Conservation (phyloP, 2,329 filamentous ascomycete species). For the Fusarium tjaetaba region DNA sequence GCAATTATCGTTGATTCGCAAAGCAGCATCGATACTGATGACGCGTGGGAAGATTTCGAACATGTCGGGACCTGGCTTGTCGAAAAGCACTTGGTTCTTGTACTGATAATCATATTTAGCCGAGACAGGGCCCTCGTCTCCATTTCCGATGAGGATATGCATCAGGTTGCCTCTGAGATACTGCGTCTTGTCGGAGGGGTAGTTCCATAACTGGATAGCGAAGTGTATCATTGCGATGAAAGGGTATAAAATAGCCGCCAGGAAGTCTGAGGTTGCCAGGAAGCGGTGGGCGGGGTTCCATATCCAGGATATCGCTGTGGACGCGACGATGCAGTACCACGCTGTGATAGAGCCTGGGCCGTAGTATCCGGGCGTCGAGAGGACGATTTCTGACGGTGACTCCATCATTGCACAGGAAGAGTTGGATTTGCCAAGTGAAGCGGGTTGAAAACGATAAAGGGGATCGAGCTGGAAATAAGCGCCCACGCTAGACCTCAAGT, state of each 20-base stretch:
- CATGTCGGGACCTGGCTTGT: background rate
- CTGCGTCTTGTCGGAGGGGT: background rate
- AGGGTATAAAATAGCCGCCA: background rate
- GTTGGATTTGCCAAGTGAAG: rapidly evolving
- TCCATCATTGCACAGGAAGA: rapidly evolving
- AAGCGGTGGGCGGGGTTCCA: background rate
- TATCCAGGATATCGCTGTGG: background rate
- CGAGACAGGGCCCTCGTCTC: background rate
- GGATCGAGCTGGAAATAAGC: background rate
- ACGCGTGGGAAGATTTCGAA: rapidly evolving
- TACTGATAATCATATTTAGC: background rate
- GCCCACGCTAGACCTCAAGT: background rate
- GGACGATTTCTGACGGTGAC: rapidly evolving
- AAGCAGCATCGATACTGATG: background rate
- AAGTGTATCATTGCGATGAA: background rate
- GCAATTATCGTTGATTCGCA: background rate
- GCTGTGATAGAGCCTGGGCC: rapidly evolving
- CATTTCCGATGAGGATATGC: background rate
- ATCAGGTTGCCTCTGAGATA: background rate
- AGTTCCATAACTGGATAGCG: background rate
- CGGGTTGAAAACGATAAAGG: rapidly evolving
- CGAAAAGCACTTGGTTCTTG: background rate
- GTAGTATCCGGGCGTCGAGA: background rate
- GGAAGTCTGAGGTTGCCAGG: background rate
- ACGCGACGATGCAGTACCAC: background rate